Evolutionary conservation across 73 alveolate genomes (phyloP).

Genomic region (Stentor coeruleus): DNA sequence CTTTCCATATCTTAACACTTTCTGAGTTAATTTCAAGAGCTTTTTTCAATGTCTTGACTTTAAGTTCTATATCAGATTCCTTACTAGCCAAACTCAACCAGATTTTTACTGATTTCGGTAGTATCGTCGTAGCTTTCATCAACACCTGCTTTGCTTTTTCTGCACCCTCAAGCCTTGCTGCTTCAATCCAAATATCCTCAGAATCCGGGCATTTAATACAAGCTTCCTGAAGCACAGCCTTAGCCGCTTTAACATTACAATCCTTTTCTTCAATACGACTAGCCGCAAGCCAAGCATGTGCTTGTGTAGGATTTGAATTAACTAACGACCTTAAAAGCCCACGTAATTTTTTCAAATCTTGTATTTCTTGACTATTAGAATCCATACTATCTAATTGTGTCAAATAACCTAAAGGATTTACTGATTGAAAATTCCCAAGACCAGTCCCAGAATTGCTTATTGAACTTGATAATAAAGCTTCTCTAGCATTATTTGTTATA

Average conservation of each 20-base stretch:
- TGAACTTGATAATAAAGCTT: constrained; percentile 9
- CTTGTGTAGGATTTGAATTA: constrained; percentile 73
- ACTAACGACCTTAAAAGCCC: constrained; percentile 70
- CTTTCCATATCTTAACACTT: constrained; percentile 90
- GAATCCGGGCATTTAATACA: constrained; percentile 70
- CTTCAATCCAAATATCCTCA: constrained; percentile 97
- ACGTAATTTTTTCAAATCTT: constrained; percentile 89
- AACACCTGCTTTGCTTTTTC: constrained; percentile 73
- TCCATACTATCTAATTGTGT: constrained; percentile 46
- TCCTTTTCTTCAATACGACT: constrained; percentile 95
- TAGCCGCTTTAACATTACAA: constrained; percentile 84
- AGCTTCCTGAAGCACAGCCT: constrained; percentile 78
- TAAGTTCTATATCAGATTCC: constrained; percentile 66
- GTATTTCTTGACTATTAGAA: constrained; percentile 56
- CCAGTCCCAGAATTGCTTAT: constrained; percentile 13
- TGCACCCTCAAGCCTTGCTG: constrained; percentile 82
- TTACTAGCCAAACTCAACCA: constrained; percentile 78
- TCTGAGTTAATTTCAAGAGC: constrained; percentile 78
- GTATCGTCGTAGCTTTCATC: constrained; percentile 64
- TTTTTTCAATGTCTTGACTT: constrained; percentile 63
- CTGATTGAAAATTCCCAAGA: constrained; percentile 24
- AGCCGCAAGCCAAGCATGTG: constrained; percentile 94
- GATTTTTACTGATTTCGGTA: constrained; percentile 83
- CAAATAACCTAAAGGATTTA: constrained; percentile 34
- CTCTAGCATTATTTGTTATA: not conserved